phyloP scores from a whole-genome alignment of 2,329 filamentous ascomycete species.

The Furcasterigmium furcatum region DNA sequence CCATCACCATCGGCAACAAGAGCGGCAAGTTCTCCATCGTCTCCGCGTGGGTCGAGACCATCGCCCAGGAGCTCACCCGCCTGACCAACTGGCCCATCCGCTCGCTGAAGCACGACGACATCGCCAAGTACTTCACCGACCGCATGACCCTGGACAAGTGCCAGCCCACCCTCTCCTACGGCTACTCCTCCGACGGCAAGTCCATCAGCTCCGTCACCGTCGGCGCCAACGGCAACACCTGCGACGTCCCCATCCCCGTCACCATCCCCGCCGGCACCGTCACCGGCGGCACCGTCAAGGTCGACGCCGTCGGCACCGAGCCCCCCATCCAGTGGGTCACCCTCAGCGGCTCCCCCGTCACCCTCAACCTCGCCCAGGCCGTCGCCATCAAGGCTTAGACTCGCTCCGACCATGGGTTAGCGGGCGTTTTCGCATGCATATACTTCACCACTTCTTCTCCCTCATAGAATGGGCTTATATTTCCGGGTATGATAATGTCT shows the following conservation, averaged over 20 bases:
- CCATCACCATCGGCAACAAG: slow-evolving; percentile 44
- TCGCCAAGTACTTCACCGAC: slow-evolving; percentile 46
- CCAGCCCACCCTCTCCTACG: slow-evolving; percentile 44
- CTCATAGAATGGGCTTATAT: too few relatives aligned
- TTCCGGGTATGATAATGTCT: too few relatives aligned
- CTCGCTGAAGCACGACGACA: slow-evolving; percentile 37
- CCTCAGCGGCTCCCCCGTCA: slow-evolving; percentile 38
- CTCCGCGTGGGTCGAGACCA: slow-evolving; percentile 55
- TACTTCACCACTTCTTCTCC: too few relatives aligned
- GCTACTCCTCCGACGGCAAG: slow-evolving; percentile 33
- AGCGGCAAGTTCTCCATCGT: slow-evolving; percentile 46
- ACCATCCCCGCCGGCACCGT: slow-evolving; percentile 47
- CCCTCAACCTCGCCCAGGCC: neutral
- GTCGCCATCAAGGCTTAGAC: neutral
- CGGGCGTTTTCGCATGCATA: too few relatives aligned
- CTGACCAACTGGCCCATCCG: slow-evolving; percentile 31
- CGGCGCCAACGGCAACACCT: slow-evolving; percentile 42
- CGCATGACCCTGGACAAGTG: slow-evolving; percentile 51
- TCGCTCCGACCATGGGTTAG: too few relatives aligned
- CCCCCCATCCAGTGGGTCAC: slow-evolving; percentile 47
- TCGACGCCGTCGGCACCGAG: slow-evolving; percentile 52
- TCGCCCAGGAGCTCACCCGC: slow-evolving; percentile 50
- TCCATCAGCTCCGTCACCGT: slow-evolving; percentile 49
- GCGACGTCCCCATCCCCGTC: slow-evolving; percentile 48
- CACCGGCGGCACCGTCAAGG: slow-evolving; percentile 28